A percentile compares a stretch with the other conserved stretches of the same genome.
These are phyloP conservation scores for Mycena rosella DNA, from an alignment of 768 basidiomycete genomes.

Conservation along the genomic window DNA sequence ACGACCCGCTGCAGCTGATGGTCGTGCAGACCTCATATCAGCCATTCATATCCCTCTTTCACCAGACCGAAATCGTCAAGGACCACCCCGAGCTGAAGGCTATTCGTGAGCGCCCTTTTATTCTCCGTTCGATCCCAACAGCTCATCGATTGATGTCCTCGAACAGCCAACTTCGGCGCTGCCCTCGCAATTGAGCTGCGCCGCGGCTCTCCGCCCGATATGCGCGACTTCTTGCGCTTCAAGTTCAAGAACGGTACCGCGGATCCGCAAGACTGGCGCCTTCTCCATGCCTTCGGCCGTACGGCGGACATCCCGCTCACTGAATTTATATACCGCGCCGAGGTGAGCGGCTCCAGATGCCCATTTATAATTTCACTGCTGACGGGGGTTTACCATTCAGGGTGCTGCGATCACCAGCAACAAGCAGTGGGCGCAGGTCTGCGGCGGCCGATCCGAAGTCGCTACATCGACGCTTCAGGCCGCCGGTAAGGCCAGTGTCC, in stretches of 20 bases:
- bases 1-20: conserved; percentile 83
- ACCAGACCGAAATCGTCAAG: conserved; percentile 73
- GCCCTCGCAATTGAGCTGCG: conserved; percentile 85
- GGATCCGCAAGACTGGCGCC: conserved; percentile 62
- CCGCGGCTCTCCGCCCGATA: conserved; percentile 78
- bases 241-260: conserved; percentile 87
- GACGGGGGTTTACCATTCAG: no score
- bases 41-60: conserved; percentile 91
- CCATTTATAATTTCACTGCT: neutral
- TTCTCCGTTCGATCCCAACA: conserved; percentile 41
- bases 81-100: conserved; percentile 69
- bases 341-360: conserved; percentile 56
- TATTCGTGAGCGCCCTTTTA: conserved; percentile 67
- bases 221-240: conserved; percentile 86
- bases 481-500: neutral
- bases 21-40: conserved; percentile 89
- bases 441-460: conserved; percentile 44
- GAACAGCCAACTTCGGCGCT: conserved; percentile 76
- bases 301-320: conserved; percentile 83
- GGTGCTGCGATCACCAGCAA: conserved; percentile 66
- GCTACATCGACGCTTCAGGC: neutral
- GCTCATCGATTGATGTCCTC: conserved; percentile 47
- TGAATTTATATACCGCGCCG: conserved; percentile 85
- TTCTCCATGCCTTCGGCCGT: conserved; percentile 82
- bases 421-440: conserved; percentile 60